Base-by-base conservation (phyloP, 306 rosid genomes). In the Spatholobus suberectus region DNA sequence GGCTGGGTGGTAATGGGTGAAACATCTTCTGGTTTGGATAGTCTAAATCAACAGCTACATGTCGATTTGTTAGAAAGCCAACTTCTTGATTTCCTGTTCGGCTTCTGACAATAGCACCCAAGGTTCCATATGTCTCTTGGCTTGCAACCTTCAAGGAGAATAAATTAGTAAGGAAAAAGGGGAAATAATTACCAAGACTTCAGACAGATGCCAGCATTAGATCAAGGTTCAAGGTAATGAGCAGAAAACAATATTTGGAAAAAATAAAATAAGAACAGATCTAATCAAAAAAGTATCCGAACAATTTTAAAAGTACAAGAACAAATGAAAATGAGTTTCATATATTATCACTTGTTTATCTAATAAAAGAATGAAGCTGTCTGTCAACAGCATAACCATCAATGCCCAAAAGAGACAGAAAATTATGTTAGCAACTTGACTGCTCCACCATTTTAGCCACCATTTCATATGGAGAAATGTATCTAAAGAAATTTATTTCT, bases 21-120 rank as follows among this genome's bases (percentile, higher is more conserved):
- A 96, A 96, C 99, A 96, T 96, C 88, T 96, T 96, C 87, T 96
- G 99, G 85, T 86, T 96, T 67, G 99, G 99, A 82, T 92, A 96
- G 89, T 96, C 97, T 82, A 96, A 88, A 88, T 96, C 97, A 83
- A 96, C 99, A 72, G 99, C 99, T 32, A 96, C 99, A 88, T 96
- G 99, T 26, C 99, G 92, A 85, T 96, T 96, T 49, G 99, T 96
- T 54, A 96, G 98, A 76, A 94, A 96, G 67, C 99, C 99, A 89
- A 94, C 89, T 88, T 96, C 97, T 49, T 51, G 88, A 76, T 88
- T 92, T 87, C 97, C 99, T 24, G 99, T 91, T 77, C 97, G 90
- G 87, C 99, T 96, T 91, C 82, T 89, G 8, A 96, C 98, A 88
- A 96, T 92, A 81, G 99, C 98, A 81, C 99, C 99, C 87, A 96